These are phyloP conservation scores for Glycine tomentella DNA, from an alignment of 306 rosid species.

Conservation along the genomic window DNA sequence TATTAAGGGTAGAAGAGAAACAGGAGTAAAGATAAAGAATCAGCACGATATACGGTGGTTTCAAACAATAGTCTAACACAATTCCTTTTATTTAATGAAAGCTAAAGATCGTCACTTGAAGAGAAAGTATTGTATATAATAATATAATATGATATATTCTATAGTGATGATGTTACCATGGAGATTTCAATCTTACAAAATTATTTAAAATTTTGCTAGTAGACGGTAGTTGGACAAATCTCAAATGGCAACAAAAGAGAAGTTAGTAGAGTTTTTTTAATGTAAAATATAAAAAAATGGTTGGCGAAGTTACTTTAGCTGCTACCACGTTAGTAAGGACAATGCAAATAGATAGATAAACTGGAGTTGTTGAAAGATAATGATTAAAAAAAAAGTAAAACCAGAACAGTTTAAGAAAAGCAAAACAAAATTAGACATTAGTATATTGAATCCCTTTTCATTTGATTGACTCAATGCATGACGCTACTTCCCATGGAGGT, in stretches of 20 bases:
- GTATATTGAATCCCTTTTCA: neutral
- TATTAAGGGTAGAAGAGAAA: neutral
- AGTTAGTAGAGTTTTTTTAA: neutral
- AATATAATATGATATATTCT: slow-evolving; percentile 25
- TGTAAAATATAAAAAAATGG: too few relatives aligned
- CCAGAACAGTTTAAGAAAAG: neutral
- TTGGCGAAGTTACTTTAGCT: slow-evolving; percentile 6
- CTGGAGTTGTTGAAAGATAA: slow-evolving; percentile 29
- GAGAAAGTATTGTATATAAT: neutral
- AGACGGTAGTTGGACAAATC: slow-evolving; percentile 26
- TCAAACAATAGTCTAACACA: slow-evolving; percentile 7
- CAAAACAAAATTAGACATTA: neutral
- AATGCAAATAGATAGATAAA: neutral
- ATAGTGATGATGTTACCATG: slow-evolving; percentile 11
- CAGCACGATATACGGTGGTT: neutral
- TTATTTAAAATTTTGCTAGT: neutral
- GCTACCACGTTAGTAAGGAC: slow-evolving; percentile 27
- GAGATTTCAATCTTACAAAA: neutral
- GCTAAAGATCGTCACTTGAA: slow-evolving; percentile 21
- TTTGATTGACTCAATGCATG: neutral
- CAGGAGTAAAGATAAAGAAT: neutral
- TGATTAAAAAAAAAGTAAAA: neutral
- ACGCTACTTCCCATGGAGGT: neutral
- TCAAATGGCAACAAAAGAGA: slow-evolving; percentile 14
- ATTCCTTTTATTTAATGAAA: slow-evolving; percentile 16